Conservation (phyloP, 306 rosid species). For the Trichosanthes truncata region DNA sequence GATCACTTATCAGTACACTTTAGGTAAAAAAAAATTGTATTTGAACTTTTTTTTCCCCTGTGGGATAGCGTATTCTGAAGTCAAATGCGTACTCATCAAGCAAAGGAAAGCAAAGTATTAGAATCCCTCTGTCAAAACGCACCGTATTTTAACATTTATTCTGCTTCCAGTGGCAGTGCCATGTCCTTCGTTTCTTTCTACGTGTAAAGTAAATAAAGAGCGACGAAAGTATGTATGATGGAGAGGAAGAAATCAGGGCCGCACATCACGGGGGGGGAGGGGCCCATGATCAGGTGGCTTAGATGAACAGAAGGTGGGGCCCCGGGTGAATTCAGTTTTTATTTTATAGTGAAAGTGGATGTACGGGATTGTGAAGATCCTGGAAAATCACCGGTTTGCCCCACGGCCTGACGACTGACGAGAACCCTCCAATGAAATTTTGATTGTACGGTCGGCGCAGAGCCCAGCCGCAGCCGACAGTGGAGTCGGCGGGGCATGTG, state of each 20-base stretch:
- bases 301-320: not conserved
- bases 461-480: not conserved
- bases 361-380: not conserved
- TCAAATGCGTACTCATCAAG: not conserved
- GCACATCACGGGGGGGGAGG: not conserved
- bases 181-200: not conserved
- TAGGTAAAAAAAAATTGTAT: not conserved
- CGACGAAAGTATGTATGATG: not conserved
- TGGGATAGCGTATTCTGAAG: not conserved
- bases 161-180: not conserved
- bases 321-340: not conserved
- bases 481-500: not conserved
- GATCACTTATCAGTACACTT: not conserved
- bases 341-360: not conserved
- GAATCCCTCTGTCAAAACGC: not conserved
- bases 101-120: not conserved
- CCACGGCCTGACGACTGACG: not conserved
- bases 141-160: not conserved
- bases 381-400: not conserved
- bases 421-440: not conserved
- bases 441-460: not conserved
- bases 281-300: not conserved
- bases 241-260: not conserved
- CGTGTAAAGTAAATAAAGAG: not conserved
- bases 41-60: not conserved